Conservation (phyloP, 2,329 filamentous ascomycete genomes). For the Neoascochyta sp. region DNA sequence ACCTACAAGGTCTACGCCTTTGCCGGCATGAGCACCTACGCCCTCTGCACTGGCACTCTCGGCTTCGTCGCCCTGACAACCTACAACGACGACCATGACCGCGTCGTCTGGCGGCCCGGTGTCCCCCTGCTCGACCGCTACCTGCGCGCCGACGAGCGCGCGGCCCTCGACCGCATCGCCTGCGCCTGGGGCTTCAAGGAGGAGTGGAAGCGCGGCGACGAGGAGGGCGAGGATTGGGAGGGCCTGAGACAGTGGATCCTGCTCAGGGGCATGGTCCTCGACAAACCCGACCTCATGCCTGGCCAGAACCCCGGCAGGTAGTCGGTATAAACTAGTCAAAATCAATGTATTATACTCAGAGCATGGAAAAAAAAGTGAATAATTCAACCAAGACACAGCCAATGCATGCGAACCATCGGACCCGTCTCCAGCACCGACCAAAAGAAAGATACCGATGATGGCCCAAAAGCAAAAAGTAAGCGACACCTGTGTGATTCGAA, state of each 20-base stretch:
- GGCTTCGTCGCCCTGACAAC: slow-evolving; percentile 82
- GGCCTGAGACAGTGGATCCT: slow-evolving; percentile 77
- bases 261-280: slow-evolving; percentile 81
- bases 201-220: slow-evolving; percentile 73
- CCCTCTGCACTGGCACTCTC: slow-evolving; percentile 74
- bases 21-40: slow-evolving; percentile 76
- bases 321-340: no score
- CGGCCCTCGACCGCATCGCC: slow-evolving; percentile 79
- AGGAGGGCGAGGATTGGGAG: slow-evolving; percentile 89
- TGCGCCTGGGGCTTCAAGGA: slow-evolving; percentile 91
- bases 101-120: slow-evolving; percentile 85
- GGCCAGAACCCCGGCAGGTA: slow-evolving; percentile 63
- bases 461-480: no score
- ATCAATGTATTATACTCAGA: neutral
- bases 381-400: neutral
- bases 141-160: slow-evolving; percentile 85
- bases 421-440: no score
- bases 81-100: slow-evolving; percentile 89
- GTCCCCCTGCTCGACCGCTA: slow-evolving; percentile 77
- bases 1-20: slow-evolving; percentile 76
- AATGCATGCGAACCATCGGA: neutral
- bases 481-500: slow-evolving; percentile 30
- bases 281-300: slow-evolving; percentile 84
- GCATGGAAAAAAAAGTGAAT: neutral
- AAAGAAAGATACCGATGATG: slow-evolving; percentile 7